These are phyloP conservation scores for Starmerella davenportii DNA, from an alignment of 805 yeast species.

Conservation along the genomic window DNA sequence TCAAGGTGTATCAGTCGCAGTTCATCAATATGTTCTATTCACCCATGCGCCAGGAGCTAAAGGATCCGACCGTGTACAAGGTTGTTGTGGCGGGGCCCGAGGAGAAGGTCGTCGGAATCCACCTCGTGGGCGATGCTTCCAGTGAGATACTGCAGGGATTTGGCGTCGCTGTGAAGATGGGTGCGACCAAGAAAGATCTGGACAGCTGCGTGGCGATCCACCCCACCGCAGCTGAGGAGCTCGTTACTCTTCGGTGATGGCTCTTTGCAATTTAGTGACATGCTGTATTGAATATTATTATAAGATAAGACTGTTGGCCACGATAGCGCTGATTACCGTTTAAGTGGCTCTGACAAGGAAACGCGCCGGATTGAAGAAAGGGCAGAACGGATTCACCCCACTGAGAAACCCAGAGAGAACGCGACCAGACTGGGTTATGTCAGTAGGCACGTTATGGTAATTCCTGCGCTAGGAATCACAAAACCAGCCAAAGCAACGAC, in stretches of 20 bases:
- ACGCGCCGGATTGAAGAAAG: too few species aligned
- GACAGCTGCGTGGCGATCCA: constrained; percentile 95
- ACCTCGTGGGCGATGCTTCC: constrained; percentile 75
- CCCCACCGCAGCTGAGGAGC: constrained; percentile 95
- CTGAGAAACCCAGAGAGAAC: too few species aligned
- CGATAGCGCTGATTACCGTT: too few species aligned
- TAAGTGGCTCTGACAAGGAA: too few species aligned
- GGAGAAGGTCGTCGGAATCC: constrained; percentile 91
- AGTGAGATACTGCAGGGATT: constrained; percentile 95
- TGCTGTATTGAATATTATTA: too few species aligned
- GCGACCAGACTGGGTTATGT: too few species aligned
- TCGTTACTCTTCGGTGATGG: constrained; percentile 53
- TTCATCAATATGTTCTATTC: constrained; percentile 91
- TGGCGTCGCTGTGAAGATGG: constrained; percentile 97
- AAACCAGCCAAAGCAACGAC: too few species aligned
- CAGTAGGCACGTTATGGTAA: too few species aligned
- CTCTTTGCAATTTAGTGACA: too few species aligned
- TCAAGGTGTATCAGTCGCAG: constrained; percentile 65
- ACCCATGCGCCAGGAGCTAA: constrained; percentile 45
- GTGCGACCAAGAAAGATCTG: constrained; percentile 91
- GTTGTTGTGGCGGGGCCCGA: constrained; percentile 57
- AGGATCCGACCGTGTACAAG: constrained; percentile 78
- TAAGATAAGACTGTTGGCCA: too few species aligned
- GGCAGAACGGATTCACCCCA: too few species aligned
- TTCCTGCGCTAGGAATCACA: too few species aligned